These are phyloP conservation scores for Paralagenidium karlingii DNA, from an alignment of 352 stramenopile species.

Conservation along the genomic window DNA sequence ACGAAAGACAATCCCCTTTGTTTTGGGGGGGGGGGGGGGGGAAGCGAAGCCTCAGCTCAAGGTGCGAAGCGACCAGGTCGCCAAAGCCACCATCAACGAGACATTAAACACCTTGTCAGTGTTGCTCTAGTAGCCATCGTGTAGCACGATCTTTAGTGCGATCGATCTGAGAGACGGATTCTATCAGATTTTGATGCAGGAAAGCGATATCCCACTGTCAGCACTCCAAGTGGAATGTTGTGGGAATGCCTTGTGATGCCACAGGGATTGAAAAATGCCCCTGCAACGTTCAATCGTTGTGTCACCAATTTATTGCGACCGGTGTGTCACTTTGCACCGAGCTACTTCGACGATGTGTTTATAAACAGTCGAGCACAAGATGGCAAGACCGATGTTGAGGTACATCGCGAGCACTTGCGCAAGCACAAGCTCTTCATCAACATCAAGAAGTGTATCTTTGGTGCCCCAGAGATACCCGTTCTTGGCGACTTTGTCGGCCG, in stretches of 20 bases:
- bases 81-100: too few relatives aligned
- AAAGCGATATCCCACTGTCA: constrained; percentile 2
- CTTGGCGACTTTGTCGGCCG: constrained; percentile 4
- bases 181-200: constrained; percentile 13
- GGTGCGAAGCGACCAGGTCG: too few relatives aligned
- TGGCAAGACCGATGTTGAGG: neutral
- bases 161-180: constrained; percentile 17
- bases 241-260: constrained; percentile 7
- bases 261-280: constrained; percentile 2
- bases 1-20: too few relatives aligned
- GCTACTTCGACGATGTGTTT: constrained; percentile 7
- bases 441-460: constrained; percentile 5
- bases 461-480: constrained; percentile 2
- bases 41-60: too few relatives aligned
- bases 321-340: neutral
- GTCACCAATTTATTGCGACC: neutral
- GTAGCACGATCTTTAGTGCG: constrained; percentile 14
- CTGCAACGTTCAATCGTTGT: constrained; percentile 5
- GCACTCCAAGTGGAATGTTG: constrained; percentile 2
- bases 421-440: constrained; percentile 2
- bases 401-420: neutral
- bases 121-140: too few relatives aligned
- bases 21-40: too few relatives aligned
- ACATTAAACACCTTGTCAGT: too few relatives aligned
- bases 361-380: neutral